Evolutionary conservation across 305 asterid genomes (phyloP), one percentile per base, ranked within the genome.

Genomic region (Nicotiana rustica): DNA sequence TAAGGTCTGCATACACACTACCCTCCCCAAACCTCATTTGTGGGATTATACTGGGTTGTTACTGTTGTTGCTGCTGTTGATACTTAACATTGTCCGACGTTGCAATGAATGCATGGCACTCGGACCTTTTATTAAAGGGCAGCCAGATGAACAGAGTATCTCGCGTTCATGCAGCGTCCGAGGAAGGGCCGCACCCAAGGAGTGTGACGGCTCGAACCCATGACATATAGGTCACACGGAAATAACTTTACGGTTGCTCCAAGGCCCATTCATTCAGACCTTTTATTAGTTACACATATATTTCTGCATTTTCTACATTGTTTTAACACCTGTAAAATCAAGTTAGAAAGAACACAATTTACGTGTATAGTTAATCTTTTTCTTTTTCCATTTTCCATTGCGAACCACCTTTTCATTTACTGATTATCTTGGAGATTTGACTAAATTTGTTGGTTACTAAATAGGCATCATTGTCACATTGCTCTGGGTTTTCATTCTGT

Each of bases 401-500:
- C 59, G 44, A 70, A 19, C 13, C 59, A 70, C 35, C 17, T 2
- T 70, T 44, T 70, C 60, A 44, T 70, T 44, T 70, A 69, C 77
- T 38, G 25, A 10, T 38, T n/a, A 68, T n/a, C 77, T 36, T 25
- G 8, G 77, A 38, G 8, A 35, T 67, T 41, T 69, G 77, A 69
- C 56, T 38, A 38, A 18, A 70, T 5, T 19, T 70, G 4, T 44
- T 35, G 35, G 19, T 19, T 70, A 44, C 35, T 19, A 19, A 44
- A 18, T 12, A 71, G 13, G 60, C 60, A 70, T 29, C 21, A 0
- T 44, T 44, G 61, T 10, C 60, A 71, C 60, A 71, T 21, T 21
- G 31, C 49, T 73, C 62, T 47, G 79, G 79, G 14, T 73, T 73
- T 73, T 73, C 64, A 21, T 83, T 67, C 36, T 59, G 65, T 80